Conservation (phyloP, 2,329 filamentous ascomycete genomes). For the Aspergillus tubingensis region DNA sequence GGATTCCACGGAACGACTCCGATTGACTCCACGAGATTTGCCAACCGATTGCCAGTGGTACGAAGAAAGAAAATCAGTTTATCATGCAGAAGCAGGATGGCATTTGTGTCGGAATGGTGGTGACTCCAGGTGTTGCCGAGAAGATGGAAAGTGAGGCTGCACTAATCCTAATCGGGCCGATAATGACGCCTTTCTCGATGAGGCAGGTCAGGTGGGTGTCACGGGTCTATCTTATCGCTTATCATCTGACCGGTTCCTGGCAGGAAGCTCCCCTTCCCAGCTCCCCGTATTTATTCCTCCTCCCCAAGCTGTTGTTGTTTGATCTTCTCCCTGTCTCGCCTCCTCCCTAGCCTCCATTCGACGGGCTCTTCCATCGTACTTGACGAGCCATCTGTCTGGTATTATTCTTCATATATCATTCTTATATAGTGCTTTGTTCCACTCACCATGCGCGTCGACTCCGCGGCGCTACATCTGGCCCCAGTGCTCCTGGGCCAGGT, state of each 20-base stretch:
- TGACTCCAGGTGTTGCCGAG: neutral
- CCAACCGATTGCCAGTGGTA: no score
- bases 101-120: neutral
- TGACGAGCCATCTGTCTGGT: neutral
- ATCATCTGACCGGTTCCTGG: neutral
- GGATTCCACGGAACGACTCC: neutral
- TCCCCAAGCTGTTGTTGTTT: neutral
- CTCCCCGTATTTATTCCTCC: neutral
- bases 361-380: no score
- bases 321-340: neutral
- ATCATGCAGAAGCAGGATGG: neutral
- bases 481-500: slow-evolving; percentile 13
- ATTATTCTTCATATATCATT: neutral
- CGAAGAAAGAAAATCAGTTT: no score
- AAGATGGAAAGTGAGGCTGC: neutral
- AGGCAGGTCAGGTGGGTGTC: neutral
- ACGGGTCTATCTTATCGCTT: neutral
- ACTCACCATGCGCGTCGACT: neutral
- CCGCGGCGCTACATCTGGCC: neutral
- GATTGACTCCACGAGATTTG: neutral
- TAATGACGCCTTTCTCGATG: neutral
- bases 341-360: neutral
- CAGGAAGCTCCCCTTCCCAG: neutral
- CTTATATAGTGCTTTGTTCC: no score
- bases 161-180: neutral